A percentile compares a stretch with the other conserved stretches of the same genome.
These are phyloP conservation scores for Pelargonium cotyledonis DNA, from an alignment of 441 rosid genomes.

Conservation along the genomic window DNA sequence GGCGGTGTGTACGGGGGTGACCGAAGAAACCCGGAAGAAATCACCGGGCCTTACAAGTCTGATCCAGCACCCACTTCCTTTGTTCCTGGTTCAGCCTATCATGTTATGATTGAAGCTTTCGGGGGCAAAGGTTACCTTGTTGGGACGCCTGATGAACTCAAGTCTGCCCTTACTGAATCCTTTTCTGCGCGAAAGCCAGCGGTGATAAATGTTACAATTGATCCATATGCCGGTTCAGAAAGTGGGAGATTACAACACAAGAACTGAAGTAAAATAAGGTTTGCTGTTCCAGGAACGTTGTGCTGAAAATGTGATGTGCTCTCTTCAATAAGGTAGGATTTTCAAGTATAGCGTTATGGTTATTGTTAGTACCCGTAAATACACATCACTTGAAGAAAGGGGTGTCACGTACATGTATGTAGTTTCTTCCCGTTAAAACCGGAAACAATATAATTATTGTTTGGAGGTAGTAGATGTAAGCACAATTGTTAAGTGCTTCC, in stretches of 20 bases:
- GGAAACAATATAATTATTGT: too few species aligned
- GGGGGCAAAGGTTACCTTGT: slow-evolving; percentile 87
- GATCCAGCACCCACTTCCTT: slow-evolving; percentile 98
- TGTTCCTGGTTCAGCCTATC: slow-evolving; percentile 78
- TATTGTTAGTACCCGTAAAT: too few species aligned
- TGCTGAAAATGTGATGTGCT: too few species aligned
- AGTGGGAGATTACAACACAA: slow-evolving; percentile 93
- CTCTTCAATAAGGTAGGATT: too few species aligned
- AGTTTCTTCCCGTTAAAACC: too few species aligned
- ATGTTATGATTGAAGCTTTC: slow-evolving; percentile 74
- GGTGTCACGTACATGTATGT: too few species aligned
- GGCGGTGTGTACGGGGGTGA: slow-evolving; percentile 96
- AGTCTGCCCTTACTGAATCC: slow-evolving; percentile 64
- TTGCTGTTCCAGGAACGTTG: too few species aligned
- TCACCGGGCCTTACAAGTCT: slow-evolving; percentile 64
- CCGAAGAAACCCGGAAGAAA: slow-evolving; percentile 70
- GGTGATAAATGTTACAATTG: slow-evolving; percentile 66
- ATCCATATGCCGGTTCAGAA: slow-evolving; percentile 91
- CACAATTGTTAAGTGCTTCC: too few species aligned
- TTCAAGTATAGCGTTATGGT: too few species aligned
- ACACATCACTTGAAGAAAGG: too few species aligned
- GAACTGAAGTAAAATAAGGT: slow-evolving; percentile 39
- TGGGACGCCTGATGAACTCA: slow-evolving; percentile 71
- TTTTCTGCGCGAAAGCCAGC: slow-evolving; percentile 66
- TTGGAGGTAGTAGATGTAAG: too few species aligned